phyloP scores from a whole-genome alignment of 2,329 filamentous ascomycete genomes.

The Colletotrichum sp. region DNA sequence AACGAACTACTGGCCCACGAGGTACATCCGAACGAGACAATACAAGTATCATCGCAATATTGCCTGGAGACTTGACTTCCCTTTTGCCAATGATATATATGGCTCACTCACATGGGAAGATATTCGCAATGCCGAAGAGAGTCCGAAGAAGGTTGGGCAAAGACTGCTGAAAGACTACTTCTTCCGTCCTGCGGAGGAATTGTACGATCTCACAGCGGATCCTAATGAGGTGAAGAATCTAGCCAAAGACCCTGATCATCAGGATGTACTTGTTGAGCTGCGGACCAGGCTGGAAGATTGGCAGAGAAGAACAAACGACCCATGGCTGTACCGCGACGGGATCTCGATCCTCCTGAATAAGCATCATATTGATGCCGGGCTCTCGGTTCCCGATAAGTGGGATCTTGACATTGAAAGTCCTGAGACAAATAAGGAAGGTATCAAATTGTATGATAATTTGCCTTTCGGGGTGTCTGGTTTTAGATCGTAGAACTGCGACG shows the following conservation, averaged over 20 bases:
- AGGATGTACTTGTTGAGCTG: not conserved
- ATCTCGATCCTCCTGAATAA: not conserved
- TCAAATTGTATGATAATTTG: not conserved
- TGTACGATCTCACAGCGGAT: not conserved
- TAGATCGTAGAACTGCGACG: not conserved
- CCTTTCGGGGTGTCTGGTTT: not conserved
- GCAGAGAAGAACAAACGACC: not conserved
- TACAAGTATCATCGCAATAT: not conserved
- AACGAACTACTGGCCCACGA: constrained; percentile 55
- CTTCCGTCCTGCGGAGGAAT: not conserved
- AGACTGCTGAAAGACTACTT: not conserved
- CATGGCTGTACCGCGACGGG: not conserved
- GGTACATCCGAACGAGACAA: constrained; percentile 43
- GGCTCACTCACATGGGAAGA: constrained; percentile 47
- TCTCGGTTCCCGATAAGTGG: not conserved
- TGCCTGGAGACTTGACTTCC: constrained; percentile 39
- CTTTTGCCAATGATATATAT: constrained; percentile 52
- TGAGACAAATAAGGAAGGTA: not conserved
- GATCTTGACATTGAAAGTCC: not conserved
- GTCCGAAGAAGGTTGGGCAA: constrained; percentile 12
- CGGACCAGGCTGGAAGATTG: not conserved
- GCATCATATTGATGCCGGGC: not conserved
- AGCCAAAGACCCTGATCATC: not conserved
- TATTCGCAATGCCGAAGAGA: constrained; percentile 32
- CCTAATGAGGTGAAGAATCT: not conserved